Evolutionary conservation across 2,329 filamentous ascomycete species (phyloP), one percentile per base, ranked within the genome.

Genomic region (Paramyrothecium sp.): DNA sequence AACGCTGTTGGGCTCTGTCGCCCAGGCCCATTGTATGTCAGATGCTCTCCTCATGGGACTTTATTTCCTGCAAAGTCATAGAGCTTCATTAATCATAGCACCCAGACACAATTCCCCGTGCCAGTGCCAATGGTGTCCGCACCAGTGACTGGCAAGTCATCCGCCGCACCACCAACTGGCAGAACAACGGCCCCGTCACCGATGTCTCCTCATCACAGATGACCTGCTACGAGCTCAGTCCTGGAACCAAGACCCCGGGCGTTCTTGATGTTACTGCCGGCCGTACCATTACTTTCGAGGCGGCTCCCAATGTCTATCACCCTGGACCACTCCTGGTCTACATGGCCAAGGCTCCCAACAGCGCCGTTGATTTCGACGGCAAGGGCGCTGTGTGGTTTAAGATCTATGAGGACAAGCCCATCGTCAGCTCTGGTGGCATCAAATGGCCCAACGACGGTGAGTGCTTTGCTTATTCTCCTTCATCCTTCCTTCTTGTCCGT

Each of bases 131-230:
- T 44, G 65, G 71, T 41, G 60, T 58, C 21, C 64, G 65, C 51
- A 73, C 72, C 1, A 60, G 54, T 49, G 77, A 80, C 65, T 82
- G 80, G 80, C 73, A 75, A 51, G 73, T 75, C 47, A 75, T 81
- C 50, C 73, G 79, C 22, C 76, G 76, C 62, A 81, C 79, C 11
- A 73, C 76, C 51, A 81, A 81, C 69, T 81, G 72, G 66, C 77
- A 82, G 65, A 73, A 68, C 66, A 81, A 81, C 61, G 75, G 73
- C 1, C 78, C 78, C 58, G 78, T 82, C 38, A 78, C 77, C 3
- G 72, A 79, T 58, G 79, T 82, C 30, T 73, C 65, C 51, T 78
- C 76, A 44, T 62, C 73, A 2, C 74, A 77, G 57, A 79, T 82
- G 70, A 78, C 78, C n/a, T 83, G 80, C 72, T 82, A 80, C 67